phyloP scores from a whole-genome alignment of 1,284 basidiomycete species.

The Heterobasidion parviporum region DNA sequence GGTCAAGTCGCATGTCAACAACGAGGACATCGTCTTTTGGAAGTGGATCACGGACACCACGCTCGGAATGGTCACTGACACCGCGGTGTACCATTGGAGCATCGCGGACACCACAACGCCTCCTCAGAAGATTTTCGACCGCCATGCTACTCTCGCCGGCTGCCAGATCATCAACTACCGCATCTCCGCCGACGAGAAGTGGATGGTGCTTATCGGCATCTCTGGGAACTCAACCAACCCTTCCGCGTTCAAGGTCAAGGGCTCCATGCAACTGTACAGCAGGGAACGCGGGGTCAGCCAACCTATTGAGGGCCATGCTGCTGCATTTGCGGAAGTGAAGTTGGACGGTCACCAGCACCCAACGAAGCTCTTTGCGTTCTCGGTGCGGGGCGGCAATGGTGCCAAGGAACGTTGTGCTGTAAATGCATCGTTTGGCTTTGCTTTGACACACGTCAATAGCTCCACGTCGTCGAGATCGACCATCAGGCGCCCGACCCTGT shows the following conservation, averaged over 20 bases:
- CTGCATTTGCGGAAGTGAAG: conserved; percentile 91
- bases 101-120: conserved; percentile 66
- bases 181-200: conserved; percentile 87
- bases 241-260: conserved; percentile 96
- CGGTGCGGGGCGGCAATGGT: conserved; percentile 90
- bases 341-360: conserved; percentile 76
- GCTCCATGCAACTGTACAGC: conserved; percentile 93
- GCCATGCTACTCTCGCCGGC: conserved; percentile 89
- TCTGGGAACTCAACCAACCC: conserved; percentile 90
- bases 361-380: conserved; percentile 94
- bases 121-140: conserved; percentile 92
- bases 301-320: conserved; percentile 98
- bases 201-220: conserved; percentile 96
- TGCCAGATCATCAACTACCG: conserved; percentile 99
- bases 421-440: not conserved
- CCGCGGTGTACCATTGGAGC: conserved; percentile 92
- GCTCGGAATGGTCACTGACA: conserved; percentile 94
- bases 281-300: conserved; percentile 91
- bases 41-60: conserved; percentile 93
- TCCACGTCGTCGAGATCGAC: conserved; percentile 98
- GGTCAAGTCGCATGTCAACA: conserved; percentile 92
- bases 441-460: conserved; percentile 34
- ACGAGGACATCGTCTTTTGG: conserved; percentile 97
- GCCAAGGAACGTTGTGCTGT: conserved; percentile 69
- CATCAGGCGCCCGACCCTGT: conserved; percentile 93